phyloP scores from a whole-genome alignment of 2,329 filamentous ascomycete species.

The Orbilia oligospora region DNA sequence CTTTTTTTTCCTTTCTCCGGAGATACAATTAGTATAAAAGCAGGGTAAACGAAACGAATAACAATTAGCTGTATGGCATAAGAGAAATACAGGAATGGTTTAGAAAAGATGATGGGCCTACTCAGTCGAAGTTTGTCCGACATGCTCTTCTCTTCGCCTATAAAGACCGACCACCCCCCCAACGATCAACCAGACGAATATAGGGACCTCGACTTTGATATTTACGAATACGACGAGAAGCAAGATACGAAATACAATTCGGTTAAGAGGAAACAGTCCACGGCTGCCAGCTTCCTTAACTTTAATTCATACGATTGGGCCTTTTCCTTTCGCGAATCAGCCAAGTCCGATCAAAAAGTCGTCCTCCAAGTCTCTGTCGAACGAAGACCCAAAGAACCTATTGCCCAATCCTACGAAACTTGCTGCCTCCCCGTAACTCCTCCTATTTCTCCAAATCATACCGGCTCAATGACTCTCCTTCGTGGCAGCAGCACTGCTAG shows the following conservation, averaged over 20 bases:
- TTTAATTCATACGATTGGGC: conserved; percentile 59
- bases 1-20: conserved; percentile 15
- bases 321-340: conserved; percentile 58
- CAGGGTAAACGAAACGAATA: conserved; percentile 21
- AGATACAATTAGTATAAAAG: conserved; percentile 24
- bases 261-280: conserved; percentile 18
- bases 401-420: conserved; percentile 40
- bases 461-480: conserved; percentile 60
- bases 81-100: conserved; percentile 31
- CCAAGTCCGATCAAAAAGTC: conserved; percentile 48
- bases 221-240: conserved; percentile 56
- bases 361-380: conserved; percentile 59
- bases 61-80: conserved; percentile 17
- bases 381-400: conserved; percentile 46
- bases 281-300: conserved; percentile 4
- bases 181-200: conserved; percentile 32
- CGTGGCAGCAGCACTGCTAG: conserved; percentile 57
- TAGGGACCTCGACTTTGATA: conserved; percentile 59
- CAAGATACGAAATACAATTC: conserved; percentile 15
- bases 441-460: conserved; percentile 46
- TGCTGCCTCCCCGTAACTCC: conserved; percentile 59
- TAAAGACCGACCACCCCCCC: conserved; percentile 48
- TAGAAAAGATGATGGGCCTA: conserved; percentile 51
- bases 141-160: conserved; percentile 49
- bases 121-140: conserved; percentile 53